These are phyloP conservation scores for Corynespora cassiicola DNA, from an alignment of 2,329 filamentous ascomycete species.

Conservation along the genomic window DNA sequence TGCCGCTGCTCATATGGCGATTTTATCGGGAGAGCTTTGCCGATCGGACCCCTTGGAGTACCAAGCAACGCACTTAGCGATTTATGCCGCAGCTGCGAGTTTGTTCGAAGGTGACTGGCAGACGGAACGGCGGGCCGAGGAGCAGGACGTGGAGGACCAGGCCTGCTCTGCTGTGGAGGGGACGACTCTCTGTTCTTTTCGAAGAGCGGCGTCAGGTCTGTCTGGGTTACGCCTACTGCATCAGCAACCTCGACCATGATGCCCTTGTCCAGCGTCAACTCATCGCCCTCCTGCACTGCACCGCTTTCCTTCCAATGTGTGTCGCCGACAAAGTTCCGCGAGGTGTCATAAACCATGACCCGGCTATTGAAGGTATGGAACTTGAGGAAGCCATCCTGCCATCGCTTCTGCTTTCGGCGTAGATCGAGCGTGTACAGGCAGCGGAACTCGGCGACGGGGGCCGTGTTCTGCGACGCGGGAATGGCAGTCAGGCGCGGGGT, in stretches of 20 bases:
- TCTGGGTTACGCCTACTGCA: slow-evolving; percentile 72
- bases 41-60: slow-evolving; percentile 67
- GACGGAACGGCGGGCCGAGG: slow-evolving; percentile 27
- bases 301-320: slow-evolving; percentile 76
- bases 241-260: slow-evolving; percentile 84
- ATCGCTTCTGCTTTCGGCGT: slow-evolving; percentile 85
- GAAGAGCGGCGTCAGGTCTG: slow-evolving; percentile 78
- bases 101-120: slow-evolving; percentile 19
- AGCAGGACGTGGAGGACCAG: slow-evolving; percentile 21
- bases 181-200: slow-evolving; percentile 67
- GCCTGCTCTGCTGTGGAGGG: slow-evolving; percentile 21
- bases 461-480: slow-evolving; percentile 67
- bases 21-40: slow-evolving; percentile 64
- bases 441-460: slow-evolving; percentile 78
- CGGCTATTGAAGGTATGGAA: slow-evolving; percentile 92
- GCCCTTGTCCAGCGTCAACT: slow-evolving; percentile 78
- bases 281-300: slow-evolving; percentile 80
- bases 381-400: slow-evolving; percentile 89
- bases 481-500: slow-evolving; percentile 38
- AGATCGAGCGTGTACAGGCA: slow-evolving; percentile 90
- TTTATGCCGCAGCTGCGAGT: slow-evolving; percentile 59
- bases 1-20: slow-evolving; percentile 69
- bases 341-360: slow-evolving; percentile 87
- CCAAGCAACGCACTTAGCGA: slow-evolving; percentile 70
- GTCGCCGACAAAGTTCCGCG: slow-evolving; percentile 82